These are phyloP conservation scores for Pachyrhizus erosus DNA, from an alignment of 306 rosid genomes.

Conservation along the genomic window DNA sequence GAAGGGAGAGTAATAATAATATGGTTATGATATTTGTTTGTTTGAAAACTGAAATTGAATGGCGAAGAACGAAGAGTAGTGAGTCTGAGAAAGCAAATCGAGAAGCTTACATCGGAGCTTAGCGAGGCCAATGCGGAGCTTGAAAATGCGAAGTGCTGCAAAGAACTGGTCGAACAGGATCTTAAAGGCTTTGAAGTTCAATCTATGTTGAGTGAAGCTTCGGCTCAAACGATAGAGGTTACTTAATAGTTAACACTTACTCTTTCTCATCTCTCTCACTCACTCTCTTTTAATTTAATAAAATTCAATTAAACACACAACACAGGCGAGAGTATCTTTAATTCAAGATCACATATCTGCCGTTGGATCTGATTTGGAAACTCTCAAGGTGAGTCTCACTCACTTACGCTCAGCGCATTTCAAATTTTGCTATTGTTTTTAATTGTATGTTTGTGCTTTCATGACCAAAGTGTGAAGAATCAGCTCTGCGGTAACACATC, in stretches of 20 bases:
- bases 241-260: neutral
- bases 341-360: conserved; percentile 62
- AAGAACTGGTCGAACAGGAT: conserved; percentile 78
- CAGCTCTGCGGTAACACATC: conserved; percentile 54
- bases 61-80: conserved; percentile 73
- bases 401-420: neutral
- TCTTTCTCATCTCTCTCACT: neutral
- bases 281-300: neutral
- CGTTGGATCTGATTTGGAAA: conserved; percentile 67
- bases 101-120: conserved; percentile 62
- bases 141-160: conserved; percentile 69
- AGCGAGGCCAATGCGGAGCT: conserved; percentile 59
- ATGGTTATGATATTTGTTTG: neutral
- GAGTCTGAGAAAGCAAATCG: conserved; percentile 67
- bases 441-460: conserved; percentile 15
- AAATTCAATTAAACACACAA: conserved; percentile 12
- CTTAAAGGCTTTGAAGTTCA: conserved; percentile 84
- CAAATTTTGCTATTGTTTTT: conserved; percentile 21
- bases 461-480: conserved; percentile 58
- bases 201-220: conserved; percentile 60
- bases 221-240: conserved; percentile 75
- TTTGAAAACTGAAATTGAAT: neutral
- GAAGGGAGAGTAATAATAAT: neutral
- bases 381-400: conserved; percentile 60
- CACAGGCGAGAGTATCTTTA: conserved; percentile 72